Evolutionary conservation across 179 eudicot genomes (phyloP).

Genomic region (Beta lomatogona): DNA sequence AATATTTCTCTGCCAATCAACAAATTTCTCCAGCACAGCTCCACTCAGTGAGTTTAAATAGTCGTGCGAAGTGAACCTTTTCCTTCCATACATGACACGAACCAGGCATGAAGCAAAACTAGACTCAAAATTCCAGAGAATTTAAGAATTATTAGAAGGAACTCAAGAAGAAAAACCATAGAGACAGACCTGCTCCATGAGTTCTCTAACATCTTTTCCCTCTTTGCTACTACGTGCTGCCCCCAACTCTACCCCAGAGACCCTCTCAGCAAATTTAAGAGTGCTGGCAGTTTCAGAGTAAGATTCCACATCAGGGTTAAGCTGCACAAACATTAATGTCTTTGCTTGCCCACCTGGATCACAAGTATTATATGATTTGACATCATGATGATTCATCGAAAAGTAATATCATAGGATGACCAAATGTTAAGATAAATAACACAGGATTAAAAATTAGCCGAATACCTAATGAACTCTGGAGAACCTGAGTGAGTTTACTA

Average conservation of each 20-base stretch:
- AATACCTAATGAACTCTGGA: conserved; percentile 89
- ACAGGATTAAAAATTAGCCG: background rate
- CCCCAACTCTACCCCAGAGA: conserved; percentile 97
- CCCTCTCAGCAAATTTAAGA: conserved; percentile 96
- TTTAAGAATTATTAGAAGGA: background rate
- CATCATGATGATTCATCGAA: background rate
- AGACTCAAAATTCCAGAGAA: background rate
- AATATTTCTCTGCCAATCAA: background rate
- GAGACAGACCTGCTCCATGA: conserved; percentile 84
- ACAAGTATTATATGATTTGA: conserved; percentile 14
- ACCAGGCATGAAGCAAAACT: background rate
- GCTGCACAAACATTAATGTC: conserved; percentile 97
- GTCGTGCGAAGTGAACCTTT: background rate
- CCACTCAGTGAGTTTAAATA: conserved; percentile 2
- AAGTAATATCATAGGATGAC: conserved; percentile 8
- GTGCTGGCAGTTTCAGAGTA: conserved; percentile 88
- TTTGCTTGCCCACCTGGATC: conserved; percentile 92
- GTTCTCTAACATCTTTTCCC: conserved; percentile 90
- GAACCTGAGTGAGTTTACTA: conserved; percentile 96
- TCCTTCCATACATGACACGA: background rate
- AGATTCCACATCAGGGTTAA: conserved; percentile 94
- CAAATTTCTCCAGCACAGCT: background rate
- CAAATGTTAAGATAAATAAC: background rate
- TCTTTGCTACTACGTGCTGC: conserved; percentile 92
- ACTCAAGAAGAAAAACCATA: conserved; percentile 9